Evolutionary conservation across 768 basidiomycete species (phyloP), one percentile per base, ranked within the genome.

Genomic region (Tricholoma saponaceum): DNA sequence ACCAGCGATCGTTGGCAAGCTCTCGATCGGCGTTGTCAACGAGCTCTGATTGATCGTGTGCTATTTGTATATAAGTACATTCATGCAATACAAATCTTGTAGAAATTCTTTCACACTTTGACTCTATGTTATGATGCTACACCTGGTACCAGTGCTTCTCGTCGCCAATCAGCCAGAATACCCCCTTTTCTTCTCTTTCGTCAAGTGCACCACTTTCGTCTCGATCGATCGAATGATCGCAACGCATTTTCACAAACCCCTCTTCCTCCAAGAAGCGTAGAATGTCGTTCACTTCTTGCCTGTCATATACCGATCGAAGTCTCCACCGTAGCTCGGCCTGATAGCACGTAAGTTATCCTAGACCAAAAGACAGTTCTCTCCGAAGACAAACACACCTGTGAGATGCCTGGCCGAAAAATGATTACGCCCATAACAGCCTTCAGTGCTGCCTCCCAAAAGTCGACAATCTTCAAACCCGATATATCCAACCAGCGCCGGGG

Each of bases 401-500:
- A 77, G 53, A 91, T 81, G 2, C 90, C 90, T 22, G 91, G 90
- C 59, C 85, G 80, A 59, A 88, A 83, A 39, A 88, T 70, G 37
- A 92, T 67, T 23, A 84, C 70, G 7, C 88, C 83, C 54, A 86
- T 78, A 44, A 91, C 83, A 6, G 89, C 86, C 61, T 82, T 78
- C 46, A 87, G 65, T 7, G 84, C 90, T n/a, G 87, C 81, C 55
- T 83, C 79, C 91, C 91, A 93, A 35, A 81, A 78, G 56, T 85
- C 83, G 9, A 71, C 67, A 33, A 91, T 72, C 63, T 75, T 83
- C 14, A 64, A 63, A 3, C 91, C 91, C n/a, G 74, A 73, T 55
- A 90, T 80, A 66, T 90, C 87, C 39, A 90, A 70, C 91, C 90
- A 92, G 16, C 90, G 83, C 32, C 90, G 79, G 41, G 91, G 90